These are phyloP conservation scores for Aureobasidium sp. DNA, from an alignment of 2,329 filamentous ascomycete genomes.

Conservation along the genomic window DNA sequence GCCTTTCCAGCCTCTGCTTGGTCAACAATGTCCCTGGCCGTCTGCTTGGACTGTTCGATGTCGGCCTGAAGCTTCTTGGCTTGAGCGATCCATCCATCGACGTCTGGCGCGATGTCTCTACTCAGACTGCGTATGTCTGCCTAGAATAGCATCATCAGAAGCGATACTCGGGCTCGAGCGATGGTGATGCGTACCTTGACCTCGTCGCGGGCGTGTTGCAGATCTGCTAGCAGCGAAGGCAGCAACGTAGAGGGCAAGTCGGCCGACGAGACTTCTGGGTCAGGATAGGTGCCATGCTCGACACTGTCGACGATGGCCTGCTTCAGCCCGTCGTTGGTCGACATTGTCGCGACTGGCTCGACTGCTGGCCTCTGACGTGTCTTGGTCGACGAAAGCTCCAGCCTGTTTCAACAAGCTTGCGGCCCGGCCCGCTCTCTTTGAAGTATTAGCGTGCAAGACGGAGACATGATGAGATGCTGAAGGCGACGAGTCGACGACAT, in stretches of 20 bases:
- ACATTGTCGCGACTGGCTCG: conserved; percentile 3
- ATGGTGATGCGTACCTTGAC: conserved; percentile 44
- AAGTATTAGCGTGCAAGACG: not conserved
- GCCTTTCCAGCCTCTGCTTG: conserved; percentile 64
- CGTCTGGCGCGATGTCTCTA: conserved; percentile 67
- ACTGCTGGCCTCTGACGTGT: not conserved
- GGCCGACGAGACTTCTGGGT: conserved; percentile 50
- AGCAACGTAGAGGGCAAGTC: conserved; percentile 42
- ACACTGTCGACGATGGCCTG: conserved; percentile 58
- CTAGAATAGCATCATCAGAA: conserved; percentile 33
- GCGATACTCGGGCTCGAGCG: not conserved
- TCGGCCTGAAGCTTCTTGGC: conserved; percentile 80
- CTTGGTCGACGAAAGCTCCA: not conserved
- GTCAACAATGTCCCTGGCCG: conserved; percentile 73
- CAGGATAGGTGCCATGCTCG: conserved; percentile 49
- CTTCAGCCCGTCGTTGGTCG: conserved; percentile 3
- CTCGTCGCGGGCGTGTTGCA: conserved; percentile 46
- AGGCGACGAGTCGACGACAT: not conserved
- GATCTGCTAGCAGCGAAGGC: conserved; percentile 43
- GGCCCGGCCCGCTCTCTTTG: conserved; percentile 1
- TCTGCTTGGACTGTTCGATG: conserved; percentile 69
- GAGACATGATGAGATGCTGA: conserved; percentile 1
- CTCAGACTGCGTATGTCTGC: conserved; percentile 69
- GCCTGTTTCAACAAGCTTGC: conserved; percentile 6
- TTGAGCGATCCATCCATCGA: conserved; percentile 79